Conservation (phyloP, 441 rosid genomes). For the Lagerstroemia fauriei region DNA sequence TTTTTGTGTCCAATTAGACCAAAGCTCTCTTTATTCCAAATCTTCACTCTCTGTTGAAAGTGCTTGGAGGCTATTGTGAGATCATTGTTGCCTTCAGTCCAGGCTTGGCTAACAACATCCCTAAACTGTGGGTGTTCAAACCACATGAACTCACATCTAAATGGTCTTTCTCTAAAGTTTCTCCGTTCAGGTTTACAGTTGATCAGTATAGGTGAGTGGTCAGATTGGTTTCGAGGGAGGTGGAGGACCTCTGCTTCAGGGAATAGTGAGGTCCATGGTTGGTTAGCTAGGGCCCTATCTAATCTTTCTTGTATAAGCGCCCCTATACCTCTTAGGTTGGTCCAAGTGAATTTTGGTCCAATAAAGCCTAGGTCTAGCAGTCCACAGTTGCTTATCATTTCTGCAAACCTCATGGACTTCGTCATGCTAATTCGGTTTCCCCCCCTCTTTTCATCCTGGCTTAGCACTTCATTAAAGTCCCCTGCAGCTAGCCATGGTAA, state of each 20-base stretch:
- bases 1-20: not conserved
- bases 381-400: not conserved
- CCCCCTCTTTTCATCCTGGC: not conserved
- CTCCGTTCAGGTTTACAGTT: too few species aligned
- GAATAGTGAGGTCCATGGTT: not conserved
- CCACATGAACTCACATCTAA: too few species aligned
- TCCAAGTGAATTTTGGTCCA: not conserved
- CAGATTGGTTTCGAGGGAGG: not conserved
- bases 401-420: not conserved
- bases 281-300: not conserved
- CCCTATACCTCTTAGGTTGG: not conserved
- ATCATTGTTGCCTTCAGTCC: not conserved
- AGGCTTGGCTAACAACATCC: not conserved
- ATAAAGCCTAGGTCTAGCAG: not conserved
- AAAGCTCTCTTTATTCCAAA: not conserved
- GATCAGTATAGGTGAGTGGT: not conserved
- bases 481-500: not conserved
- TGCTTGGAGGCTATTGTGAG: rapidly evolving
- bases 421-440: not conserved
- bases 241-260: not conserved
- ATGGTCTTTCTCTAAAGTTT: too few species aligned
- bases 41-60: not conserved
- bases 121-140: not conserved
- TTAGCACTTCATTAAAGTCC: not conserved
- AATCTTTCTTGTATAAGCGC: not conserved